Conservation (phyloP, 2,329 filamentous ascomycete species). For the Nigrospora sphaerica region DNA sequence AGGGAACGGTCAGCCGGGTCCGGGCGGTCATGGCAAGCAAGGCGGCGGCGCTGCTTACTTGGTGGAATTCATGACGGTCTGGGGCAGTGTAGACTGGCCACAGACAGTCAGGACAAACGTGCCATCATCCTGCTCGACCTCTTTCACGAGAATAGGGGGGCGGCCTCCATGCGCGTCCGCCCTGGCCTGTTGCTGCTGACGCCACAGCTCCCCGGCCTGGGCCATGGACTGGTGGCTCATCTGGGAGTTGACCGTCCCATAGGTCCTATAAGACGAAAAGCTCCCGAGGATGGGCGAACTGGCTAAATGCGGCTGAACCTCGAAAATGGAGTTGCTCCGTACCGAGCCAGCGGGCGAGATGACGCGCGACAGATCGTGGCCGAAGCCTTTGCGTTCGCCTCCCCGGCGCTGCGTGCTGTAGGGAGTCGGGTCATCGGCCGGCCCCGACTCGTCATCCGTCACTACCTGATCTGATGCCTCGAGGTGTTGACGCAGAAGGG, state of each 20-base stretch:
- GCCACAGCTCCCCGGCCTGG: conserved; percentile 44
- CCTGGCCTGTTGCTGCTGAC: conserved; percentile 43
- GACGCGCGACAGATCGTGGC: conserved; percentile 30
- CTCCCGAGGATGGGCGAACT: conserved; percentile 66
- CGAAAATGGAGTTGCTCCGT: conserved; percentile 43
- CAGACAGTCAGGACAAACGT: conserved; percentile 78
- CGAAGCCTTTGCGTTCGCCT: conserved; percentile 38
- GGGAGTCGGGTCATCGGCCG: conserved; percentile 7
- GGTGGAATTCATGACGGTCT: conserved; percentile 94
- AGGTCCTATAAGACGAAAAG: conserved; percentile 51
- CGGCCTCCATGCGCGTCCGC: conserved; percentile 48
- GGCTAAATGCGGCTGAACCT: conserved; percentile 52
- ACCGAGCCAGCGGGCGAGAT: conserved; percentile 21
- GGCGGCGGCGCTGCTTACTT: conserved; percentile 39
- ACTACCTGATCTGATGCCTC: conserved; percentile 26
- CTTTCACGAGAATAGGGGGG: conserved; percentile 78
- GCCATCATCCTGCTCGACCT: conserved; percentile 74
- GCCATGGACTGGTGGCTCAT: conserved; percentile 38
- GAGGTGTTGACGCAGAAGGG: conserved; percentile 47
- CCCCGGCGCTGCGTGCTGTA: conserved; percentile 6
- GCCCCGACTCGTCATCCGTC: conserved; percentile 18
- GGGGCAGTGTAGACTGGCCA: conserved; percentile 89
- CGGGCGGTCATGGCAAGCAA: background rate
- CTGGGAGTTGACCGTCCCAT: conserved; percentile 44
- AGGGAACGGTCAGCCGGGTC: conserved; percentile 2